phyloP scores from a whole-genome alignment of 1,284 basidiomycete genomes.

The Irpex sp. region DNA sequence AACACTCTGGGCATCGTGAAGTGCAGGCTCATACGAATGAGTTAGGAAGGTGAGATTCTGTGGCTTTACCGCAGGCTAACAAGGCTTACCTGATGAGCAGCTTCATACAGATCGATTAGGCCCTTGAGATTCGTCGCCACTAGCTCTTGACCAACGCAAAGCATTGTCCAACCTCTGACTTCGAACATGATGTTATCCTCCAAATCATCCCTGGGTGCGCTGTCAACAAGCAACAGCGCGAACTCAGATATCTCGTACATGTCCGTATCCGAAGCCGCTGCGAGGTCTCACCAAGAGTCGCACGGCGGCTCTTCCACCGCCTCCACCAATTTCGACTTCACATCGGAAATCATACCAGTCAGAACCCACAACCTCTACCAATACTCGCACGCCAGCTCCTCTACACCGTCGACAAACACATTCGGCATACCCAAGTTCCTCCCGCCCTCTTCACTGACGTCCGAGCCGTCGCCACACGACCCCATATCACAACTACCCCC shows the following conservation, averaged over 20 bases:
- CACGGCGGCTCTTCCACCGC: background rate
- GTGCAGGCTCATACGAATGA: no score
- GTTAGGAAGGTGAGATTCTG: no score
- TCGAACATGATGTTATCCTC: background rate
- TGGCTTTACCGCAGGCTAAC: no score
- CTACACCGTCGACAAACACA: background rate
- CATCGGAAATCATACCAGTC: background rate
- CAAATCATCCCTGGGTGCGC: background rate
- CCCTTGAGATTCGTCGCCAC: no score
- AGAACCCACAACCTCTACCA: background rate
- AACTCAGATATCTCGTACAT: background rate
- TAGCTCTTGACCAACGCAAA: no score
- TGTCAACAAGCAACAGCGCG: background rate
- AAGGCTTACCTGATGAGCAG: no score
- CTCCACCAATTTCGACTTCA: background rate
- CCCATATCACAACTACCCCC: background rate
- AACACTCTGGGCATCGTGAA: no score
- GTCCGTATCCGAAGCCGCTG: background rate
- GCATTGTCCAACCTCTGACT: background rate
- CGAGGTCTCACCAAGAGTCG: background rate
- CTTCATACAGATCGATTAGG: no score
- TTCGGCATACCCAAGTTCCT: background rate
- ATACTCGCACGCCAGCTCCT: background rate
- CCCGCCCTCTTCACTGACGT: background rate
- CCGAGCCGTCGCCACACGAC: background rate